phyloP scores from a whole-genome alignment of 768 basidiomycete species.

The Clathrus columnatus region DNA sequence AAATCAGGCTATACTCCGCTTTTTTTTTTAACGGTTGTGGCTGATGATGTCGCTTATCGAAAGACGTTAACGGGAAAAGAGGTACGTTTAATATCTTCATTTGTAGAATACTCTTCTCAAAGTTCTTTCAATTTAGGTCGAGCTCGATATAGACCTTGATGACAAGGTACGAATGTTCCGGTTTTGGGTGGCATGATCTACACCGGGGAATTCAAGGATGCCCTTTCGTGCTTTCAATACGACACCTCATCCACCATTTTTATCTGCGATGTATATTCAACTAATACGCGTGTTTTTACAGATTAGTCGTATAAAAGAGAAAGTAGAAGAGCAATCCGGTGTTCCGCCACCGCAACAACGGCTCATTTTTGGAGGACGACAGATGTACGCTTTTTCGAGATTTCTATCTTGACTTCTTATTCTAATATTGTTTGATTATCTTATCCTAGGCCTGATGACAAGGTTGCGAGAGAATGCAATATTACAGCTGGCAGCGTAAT shows the following conservation, averaged over 20 bases:
- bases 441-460: slow-evolving; percentile 91
- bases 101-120: no score
- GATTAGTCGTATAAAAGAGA: slow-evolving; percentile 94
- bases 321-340: slow-evolving; percentile 96
- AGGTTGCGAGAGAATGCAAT: slow-evolving; percentile 77
- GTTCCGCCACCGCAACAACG: slow-evolving; percentile 95
- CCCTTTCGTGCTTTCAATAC: not conserved
- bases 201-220: no score
- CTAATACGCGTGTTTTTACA: slow-evolving; percentile 25
- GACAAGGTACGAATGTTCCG: slow-evolving; percentile 54
- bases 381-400: slow-evolving; percentile 57
- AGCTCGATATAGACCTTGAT: slow-evolving; percentile 87
- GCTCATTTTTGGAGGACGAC: slow-evolving; percentile 85
- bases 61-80: slow-evolving; percentile 98
- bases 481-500: slow-evolving; percentile 80
- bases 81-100: slow-evolving; percentile 42
- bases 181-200: no score
- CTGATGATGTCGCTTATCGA: slow-evolving; percentile 3
- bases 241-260: not conserved
- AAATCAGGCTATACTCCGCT: slow-evolving; percentile 5
- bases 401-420: not conserved
- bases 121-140: slow-evolving; percentile 47
- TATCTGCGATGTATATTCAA: not conserved
- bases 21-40: not conserved
- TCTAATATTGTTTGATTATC: not conserved